Base-by-base conservation (phyloP, 2,329 filamentous ascomycete species). In the Colletotrichum sp. region DNA sequence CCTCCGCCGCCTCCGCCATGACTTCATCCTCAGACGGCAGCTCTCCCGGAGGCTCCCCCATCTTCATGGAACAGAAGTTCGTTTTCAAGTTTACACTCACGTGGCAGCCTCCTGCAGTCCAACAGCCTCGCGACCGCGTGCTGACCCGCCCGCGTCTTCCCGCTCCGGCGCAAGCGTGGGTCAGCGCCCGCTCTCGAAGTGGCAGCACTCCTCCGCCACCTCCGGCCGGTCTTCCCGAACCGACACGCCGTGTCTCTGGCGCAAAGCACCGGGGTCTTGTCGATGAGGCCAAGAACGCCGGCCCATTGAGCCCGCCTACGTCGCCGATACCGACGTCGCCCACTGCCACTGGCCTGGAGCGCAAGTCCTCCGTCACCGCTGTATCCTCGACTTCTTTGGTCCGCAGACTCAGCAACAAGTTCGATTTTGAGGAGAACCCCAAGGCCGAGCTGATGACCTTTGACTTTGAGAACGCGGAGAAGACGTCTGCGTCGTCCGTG, bases 41-140 rank as follows among this genome's bases (percentile, higher is more conserved):
- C 32, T 91, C 90, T 18, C 86, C 87, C n/a, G 88, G 87, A 16
- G 91, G 90, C 10, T 87, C 89, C 3, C 90, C 91, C 1, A 85
- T 89, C 8, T 90, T 85, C 74, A 89, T 91, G 78, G 85, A 90
- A 81, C 85, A 89, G 81, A 87, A 89, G 77, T 95, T 91, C 80
- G 89, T 91, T 75, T 96, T 96, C 87, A 94, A 93, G 77, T 96
- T 96, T 80, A 91, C 93, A 12, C 88, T 96, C 3, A 93, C 94
- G 75, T 93, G 91, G 88, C 88, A 92, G 55, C 85, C 89, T 65
- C 81, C 85, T 8, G 90, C 90, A 28, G 83, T 88, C 25, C 87
- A 90, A 77, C 87, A 90, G 68, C 86, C 87, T 1, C 90, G 89
- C 5, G 90, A 93, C 55, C 90, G 92, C 5, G 89, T 93, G n/a